Evolutionary conservation across 140 eudicot species (phyloP), one percentile per base, ranked within the genome.

Genomic region (Erigeron philadelphicus): DNA sequence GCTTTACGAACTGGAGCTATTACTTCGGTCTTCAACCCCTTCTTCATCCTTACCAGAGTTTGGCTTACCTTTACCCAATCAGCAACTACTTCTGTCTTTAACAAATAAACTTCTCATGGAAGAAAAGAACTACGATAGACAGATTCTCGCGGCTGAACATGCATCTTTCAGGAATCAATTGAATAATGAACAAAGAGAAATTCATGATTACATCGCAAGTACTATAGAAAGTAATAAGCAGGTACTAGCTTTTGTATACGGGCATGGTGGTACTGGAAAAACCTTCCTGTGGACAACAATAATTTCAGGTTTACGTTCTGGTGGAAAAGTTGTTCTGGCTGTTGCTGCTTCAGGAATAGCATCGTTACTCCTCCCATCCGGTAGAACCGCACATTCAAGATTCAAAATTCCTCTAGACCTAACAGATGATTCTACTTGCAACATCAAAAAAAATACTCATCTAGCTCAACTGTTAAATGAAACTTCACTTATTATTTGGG

Each of bases 281-380:
- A 54, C 61, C 8, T 54, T 54, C 31, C 35, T 54, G 7, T 54
- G 61, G 61, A 54, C 35, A 7, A 54, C 61, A 16, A 54, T 54
- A 8, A 54, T 54, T 17, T 54, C 35, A n/a, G 61, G 23, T 6
- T 8, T 54, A 8, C 31, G 61, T 1, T 7, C 61, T 40, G 21
- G 2, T 40, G 50, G 67, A 8, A 61, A 61, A 3, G 40, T 61
- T n/a, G 67, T 61, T 2, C 40, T 61, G 23, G 47, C 50, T 1
- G 48, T 61, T 7, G 67, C 67, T 13, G 40, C 50, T 35, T 38
- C 67, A 0, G 67, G 50, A 11, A 61, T 61, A 7, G 67, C 50
- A 11, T 61, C 50, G 6, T 48, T 61, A 7, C 16, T 61, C 23
- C 13, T 61, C 0, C 67, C 67, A 11, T 35, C 23, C 2, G 67